Conservation (phyloP, 768 basidiomycete species). For the Suillus variegatus region DNA sequence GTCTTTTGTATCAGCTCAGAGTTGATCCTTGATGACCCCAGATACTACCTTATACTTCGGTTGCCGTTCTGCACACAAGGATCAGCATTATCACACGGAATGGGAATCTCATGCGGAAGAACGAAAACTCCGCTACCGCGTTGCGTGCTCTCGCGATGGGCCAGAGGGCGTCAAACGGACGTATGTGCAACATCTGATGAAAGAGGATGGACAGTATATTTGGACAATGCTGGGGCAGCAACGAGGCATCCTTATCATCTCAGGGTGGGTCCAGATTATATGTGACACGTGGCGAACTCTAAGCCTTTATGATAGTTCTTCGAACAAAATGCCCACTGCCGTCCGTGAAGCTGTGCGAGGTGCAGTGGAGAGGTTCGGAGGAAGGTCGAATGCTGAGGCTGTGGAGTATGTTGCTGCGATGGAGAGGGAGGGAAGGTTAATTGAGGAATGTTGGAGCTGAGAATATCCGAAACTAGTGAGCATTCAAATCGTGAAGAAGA, state of each 20-base stretch:
- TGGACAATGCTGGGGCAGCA: slow-evolving; percentile 53
- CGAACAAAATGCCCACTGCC: slow-evolving; percentile 88
- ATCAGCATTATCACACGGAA: no score
- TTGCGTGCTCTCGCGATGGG: slow-evolving; percentile 66
- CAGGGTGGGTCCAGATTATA: slow-evolving; percentile 43
- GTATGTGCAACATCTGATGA: slow-evolving; percentile 73
- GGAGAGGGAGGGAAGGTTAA: no score
- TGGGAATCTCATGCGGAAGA: no score
- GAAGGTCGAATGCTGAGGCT: no score
- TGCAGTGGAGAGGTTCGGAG: slow-evolving; percentile 50
- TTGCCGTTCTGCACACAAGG: no score
- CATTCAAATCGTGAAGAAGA: neutral
- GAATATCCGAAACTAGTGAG: neutral
- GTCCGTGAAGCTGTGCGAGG: slow-evolving; percentile 70
- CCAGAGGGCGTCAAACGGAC: slow-evolving; percentile 29
- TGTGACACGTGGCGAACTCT: slow-evolving; percentile 8
- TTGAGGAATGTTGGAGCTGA: no score
- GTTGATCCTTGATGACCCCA: neutral
- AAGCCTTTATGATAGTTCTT: slow-evolving; percentile 60
- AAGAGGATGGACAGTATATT: slow-evolving; percentile 59
- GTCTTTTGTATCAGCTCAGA: neutral
- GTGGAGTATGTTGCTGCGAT: no score
- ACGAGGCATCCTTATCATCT: no score
- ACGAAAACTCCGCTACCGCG: slow-evolving; percentile 43
- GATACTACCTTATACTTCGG: no score